phyloP scores from a whole-genome alignment of 1,139 yeast species.

The Yamadazyma sp. region DNA sequence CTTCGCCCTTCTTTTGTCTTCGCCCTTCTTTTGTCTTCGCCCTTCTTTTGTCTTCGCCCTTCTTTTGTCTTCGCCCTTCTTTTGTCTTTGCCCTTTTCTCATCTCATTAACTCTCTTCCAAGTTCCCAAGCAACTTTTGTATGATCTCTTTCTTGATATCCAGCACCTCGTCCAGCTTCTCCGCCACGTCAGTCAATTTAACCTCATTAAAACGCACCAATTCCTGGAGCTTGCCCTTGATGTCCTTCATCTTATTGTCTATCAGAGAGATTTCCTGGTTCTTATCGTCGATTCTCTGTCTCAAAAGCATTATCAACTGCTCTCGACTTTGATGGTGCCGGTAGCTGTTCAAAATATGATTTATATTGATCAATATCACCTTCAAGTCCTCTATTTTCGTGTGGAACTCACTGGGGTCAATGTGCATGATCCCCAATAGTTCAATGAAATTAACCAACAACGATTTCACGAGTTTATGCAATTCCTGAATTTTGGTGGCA shows the following conservation, averaged over 20 bases:
- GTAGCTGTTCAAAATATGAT: slow-evolving; percentile 79
- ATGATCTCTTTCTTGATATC: slow-evolving; percentile 18
- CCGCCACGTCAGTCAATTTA: slow-evolving; percentile 2
- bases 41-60: too few relatives aligned
- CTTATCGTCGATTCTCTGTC: slow-evolving; percentile 59
- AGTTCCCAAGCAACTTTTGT: slow-evolving; percentile 9
- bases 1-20: too few relatives aligned
- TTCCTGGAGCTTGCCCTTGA: slow-evolving; percentile 38
- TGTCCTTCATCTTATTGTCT: slow-evolving; percentile 44
- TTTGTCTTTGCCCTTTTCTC: neutral
- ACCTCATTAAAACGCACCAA: slow-evolving; percentile 21
- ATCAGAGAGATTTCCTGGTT: slow-evolving; percentile 52
- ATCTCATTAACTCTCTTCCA: slow-evolving; percentile 8
- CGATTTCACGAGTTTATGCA: slow-evolving; percentile 69
- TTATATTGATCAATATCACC: slow-evolving; percentile 75
- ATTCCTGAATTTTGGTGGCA: slow-evolving; percentile 58
- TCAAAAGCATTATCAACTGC: slow-evolving; percentile 68
- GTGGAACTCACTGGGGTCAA: slow-evolving; percentile 67
- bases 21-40: too few relatives aligned
- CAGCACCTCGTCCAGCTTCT: slow-evolving; percentile 8
- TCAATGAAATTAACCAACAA: slow-evolving; percentile 71
- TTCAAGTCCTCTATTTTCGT: slow-evolving; percentile 69
- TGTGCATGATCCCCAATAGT: slow-evolving; percentile 67
- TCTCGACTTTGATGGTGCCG: slow-evolving; percentile 90
- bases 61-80: too few relatives aligned